Conservation (phyloP, 306 rosid genomes). For the Casuarina cunninghamiana region DNA sequence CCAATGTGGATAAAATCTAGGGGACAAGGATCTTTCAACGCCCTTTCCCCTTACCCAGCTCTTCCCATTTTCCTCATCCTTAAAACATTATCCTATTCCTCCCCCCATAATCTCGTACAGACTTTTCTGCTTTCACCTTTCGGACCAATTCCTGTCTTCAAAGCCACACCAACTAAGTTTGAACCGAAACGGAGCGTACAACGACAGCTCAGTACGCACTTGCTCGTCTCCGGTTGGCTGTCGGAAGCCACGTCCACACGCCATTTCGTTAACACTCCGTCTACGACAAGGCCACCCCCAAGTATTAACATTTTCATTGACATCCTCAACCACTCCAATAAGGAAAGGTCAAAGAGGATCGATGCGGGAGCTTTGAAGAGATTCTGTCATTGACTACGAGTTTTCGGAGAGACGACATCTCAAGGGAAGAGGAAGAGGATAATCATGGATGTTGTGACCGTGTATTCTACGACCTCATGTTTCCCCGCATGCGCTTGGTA, state of each 20-base stretch:
- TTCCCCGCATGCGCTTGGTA: too few species aligned
- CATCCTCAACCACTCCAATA: background rate
- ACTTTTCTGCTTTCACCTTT: slow-evolving; percentile 10
- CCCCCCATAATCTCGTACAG: slow-evolving; percentile 9
- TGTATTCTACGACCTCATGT: too few species aligned
- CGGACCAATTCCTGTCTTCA: background rate
- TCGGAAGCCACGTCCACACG: background rate
- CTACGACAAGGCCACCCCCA: too few species aligned
- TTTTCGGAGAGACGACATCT: background rate
- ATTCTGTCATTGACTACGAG: background rate
- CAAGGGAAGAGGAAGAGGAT: too few species aligned
- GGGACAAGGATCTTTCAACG: slow-evolving; percentile 7
- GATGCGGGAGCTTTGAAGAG: background rate
- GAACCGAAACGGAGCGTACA: background rate
- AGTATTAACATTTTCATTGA: too few species aligned
- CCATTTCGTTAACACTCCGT: background rate
- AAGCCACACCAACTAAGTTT: background rate
- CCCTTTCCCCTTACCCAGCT: background rate
- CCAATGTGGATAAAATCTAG: slow-evolving; percentile 21
- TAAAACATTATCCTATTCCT: background rate
- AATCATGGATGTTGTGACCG: too few species aligned
- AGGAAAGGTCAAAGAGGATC: background rate
- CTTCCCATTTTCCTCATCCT: background rate
- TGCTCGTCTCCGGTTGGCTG: slow-evolving; percentile 13
- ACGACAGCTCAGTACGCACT: slow-evolving; percentile 9